Conservation (phyloP, 2,329 filamentous ascomycete species). For the Botrytis pseudocinerea region DNA sequence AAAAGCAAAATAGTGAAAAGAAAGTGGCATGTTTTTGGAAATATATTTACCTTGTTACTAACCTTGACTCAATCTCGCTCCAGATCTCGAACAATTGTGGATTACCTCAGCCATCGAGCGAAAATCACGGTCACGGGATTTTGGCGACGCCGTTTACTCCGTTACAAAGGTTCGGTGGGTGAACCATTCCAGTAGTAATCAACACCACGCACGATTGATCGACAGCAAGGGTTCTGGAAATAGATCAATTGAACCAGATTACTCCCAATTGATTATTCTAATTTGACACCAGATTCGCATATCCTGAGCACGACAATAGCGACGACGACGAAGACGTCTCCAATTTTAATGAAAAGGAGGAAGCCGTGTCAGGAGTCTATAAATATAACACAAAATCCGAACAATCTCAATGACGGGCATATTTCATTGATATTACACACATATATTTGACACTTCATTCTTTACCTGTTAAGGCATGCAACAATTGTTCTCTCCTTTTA, state of each 20-base stretch:
- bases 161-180: neutral
- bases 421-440: neutral
- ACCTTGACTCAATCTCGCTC: neutral
- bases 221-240: neutral
- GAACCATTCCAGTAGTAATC: neutral
- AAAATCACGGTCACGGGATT: neutral
- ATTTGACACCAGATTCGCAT: conserved; percentile 1
- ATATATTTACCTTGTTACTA: neutral
- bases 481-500: conserved; percentile 2
- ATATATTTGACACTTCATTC: conserved; percentile 3
- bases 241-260: neutral
- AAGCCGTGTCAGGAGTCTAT: neutral
- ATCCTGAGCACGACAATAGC: conserved; percentile 3
- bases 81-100: conserved; percentile 7
- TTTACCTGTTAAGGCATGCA: conserved; percentile 16
- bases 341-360: neutral
- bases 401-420: neutral
- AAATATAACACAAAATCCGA: neutral
- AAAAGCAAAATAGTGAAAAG: neutral
- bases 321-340: neutral
- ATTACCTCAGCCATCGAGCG: conserved; percentile 4
- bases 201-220: neutral
- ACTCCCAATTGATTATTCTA: neutral
- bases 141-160: neutral
- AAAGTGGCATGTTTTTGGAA: conserved; percentile 15